Evolutionary conservation across 345 rosid species (phyloP).

Genomic region (Ceriops tagal): DNA sequence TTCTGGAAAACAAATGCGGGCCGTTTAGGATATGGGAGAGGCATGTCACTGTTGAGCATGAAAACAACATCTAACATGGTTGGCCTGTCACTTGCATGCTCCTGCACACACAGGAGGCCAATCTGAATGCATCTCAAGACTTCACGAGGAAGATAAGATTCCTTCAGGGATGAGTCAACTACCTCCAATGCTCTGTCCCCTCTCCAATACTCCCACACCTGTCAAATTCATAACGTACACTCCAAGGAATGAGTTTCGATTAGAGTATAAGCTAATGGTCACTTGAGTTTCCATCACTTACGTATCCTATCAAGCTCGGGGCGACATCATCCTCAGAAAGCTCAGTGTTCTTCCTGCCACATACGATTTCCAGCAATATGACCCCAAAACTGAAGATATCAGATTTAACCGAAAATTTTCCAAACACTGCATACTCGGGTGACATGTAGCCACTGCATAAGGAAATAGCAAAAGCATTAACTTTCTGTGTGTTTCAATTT

Average conservation of each 20-base stretch:
- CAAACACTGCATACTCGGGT: constrained; percentile 73
- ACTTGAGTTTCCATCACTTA: constrained; percentile 26
- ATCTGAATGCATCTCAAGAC: constrained; percentile 47
- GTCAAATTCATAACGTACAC: not conserved
- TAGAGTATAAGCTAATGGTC: too few relatives aligned
- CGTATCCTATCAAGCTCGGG: constrained; percentile 46
- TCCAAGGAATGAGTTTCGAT: not conserved
- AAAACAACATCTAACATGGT: constrained; percentile 30
- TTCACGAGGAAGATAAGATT: constrained; percentile 24
- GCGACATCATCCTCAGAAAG: constrained; percentile 28
- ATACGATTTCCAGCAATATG: constrained; percentile 53
- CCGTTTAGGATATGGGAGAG: not conserved
- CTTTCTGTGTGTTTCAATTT: not conserved
- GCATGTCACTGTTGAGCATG: constrained; percentile 4
- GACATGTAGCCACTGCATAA: constrained; percentile 70
- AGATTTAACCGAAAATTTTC: constrained; percentile 57
- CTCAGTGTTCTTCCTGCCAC: constrained; percentile 41
- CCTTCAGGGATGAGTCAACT: constrained; percentile 29
- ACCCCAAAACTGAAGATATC: constrained; percentile 74
- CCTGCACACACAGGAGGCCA: constrained; percentile 66
- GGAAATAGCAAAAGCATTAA: not conserved
- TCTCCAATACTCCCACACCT: constrained; percentile 53
- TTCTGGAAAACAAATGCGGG: constrained; percentile 3
- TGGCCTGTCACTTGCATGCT: constrained; percentile 40
- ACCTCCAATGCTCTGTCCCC: constrained; percentile 27